Evolutionary conservation across 2,329 filamentous ascomycete genomes (phyloP), one percentile per base, ranked within the genome.

Genomic region (Calonectria honghensis): DNA sequence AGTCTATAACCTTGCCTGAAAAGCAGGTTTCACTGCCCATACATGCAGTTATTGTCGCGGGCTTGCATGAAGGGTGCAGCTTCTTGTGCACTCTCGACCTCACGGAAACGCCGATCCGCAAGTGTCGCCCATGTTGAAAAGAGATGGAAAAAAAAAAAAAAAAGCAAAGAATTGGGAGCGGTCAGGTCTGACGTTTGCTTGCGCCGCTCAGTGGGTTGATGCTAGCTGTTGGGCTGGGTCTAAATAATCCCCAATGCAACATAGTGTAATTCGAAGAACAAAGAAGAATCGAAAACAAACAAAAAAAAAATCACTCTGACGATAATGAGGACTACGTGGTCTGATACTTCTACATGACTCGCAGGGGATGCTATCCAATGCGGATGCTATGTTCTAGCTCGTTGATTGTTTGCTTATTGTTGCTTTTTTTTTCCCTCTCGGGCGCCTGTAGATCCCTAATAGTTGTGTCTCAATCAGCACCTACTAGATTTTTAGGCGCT

Each of bases 31-130:
- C 57, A 63, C 24, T 59, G 35, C 6, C 7, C 35, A 37, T 41
- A 41, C 35, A 41, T 63, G 57, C 57, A 41, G 57, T 24, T 24
- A 29, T 18, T 41, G 57, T 63, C 57, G 57, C 57, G 57, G 37
- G 57, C 57, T 63, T 63, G 57, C 57, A 63, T 63, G 35, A 63
- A 63, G 37, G 27, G 57, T 31, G 57, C 57, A 63, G 57, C 24
- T 63, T 57, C 37, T 31, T 37, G 35, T 41, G 37, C 57, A 29
- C 32, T 24, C 9, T 48, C 24, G 45, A 48, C 2, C 35, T 63
- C 35, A 31, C 57, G 57, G 57, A 63, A 37, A 41, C 35, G 57
- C 57, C 57, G 57, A 63, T 63, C 57, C 35, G 39, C 27, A 31
- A 41, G 24, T 41, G 24, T 61, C 57, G 13, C n/a, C 32, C 14